Percentiles rank a stretch among this genome's conserved stretches.
These are phyloP conservation scores for Hymenoscyphus scutula DNA, from an alignment of 2,329 filamentous ascomycete genomes.

Conservation along the genomic window DNA sequence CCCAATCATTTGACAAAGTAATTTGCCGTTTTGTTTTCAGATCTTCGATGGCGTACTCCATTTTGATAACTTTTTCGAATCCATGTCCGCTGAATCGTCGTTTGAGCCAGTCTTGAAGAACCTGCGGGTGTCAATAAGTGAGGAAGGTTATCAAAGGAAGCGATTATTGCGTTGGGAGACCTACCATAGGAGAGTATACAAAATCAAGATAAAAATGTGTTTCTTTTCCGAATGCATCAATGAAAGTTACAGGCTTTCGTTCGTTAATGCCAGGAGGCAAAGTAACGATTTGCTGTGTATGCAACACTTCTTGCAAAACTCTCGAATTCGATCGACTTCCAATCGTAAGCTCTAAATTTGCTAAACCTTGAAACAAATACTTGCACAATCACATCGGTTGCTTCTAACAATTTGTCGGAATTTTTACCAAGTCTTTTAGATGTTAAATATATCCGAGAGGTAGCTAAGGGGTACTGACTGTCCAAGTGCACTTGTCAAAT, in stretches of 20 bases:
- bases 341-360: neutral
- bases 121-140: neutral
- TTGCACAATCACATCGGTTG: neutral
- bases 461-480: neutral
- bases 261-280: neutral
- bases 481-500: neutral
- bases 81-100: neutral
- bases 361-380: neutral
- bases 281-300: neutral
- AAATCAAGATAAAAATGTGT: neutral
- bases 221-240: neutral
- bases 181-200: neutral
- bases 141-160: neutral
- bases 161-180: neutral
- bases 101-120: neutral
- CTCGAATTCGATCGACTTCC: neutral
- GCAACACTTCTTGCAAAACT: neutral
- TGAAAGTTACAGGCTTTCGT: neutral
- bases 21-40: neutral
- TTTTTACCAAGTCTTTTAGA: neutral
- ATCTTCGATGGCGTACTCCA: neutral
- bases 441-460: neutral
- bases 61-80: neutral
- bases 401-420: neutral
- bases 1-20: neutral